These are phyloP conservation scores for Clonostachys byssicola DNA, from an alignment of 2,329 filamentous ascomycete genomes.

Conservation along the genomic window DNA sequence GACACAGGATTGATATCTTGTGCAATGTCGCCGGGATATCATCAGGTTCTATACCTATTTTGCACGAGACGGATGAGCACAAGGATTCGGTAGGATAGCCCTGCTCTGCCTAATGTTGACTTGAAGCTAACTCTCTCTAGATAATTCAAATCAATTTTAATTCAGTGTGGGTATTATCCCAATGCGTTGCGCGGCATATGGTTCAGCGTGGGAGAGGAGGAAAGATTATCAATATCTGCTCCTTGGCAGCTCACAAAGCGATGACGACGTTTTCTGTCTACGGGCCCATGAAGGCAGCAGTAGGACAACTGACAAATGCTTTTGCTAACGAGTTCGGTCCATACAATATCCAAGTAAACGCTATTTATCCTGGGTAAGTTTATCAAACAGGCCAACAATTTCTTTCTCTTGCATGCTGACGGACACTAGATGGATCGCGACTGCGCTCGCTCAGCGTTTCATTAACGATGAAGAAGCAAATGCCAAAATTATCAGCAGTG, in stretches of 20 bases:
- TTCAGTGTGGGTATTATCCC: conserved; percentile 6
- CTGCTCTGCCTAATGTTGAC: not conserved
- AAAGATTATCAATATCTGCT: conserved; percentile 11
- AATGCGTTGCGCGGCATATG: conserved; percentile 6
- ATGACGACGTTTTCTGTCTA: conserved; percentile 9
- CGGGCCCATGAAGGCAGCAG: conserved; percentile 9
- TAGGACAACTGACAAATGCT: conserved; percentile 8
- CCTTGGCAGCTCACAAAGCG: conserved; percentile 6
- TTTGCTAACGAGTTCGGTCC: conserved; percentile 8
- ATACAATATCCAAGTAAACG: conserved; percentile 9
- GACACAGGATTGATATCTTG: conserved; percentile 7
- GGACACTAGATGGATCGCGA: not conserved
- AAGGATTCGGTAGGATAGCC: conserved; percentile 1
- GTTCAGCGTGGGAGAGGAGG: conserved; percentile 5
- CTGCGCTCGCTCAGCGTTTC: not conserved
- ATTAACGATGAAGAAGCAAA: not conserved
- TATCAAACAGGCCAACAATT: not conserved
- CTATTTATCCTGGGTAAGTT: conserved; percentile 4
- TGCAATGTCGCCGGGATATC: conserved; percentile 9
- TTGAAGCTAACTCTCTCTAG: not conserved
- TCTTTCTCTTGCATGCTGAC: not conserved
- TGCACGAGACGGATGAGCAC: conserved; percentile 8
- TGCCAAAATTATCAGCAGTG: not conserved
- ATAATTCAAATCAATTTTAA: conserved; percentile 2
- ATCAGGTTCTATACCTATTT: conserved; percentile 7